Evolutionary conservation across 306 rosid species (phyloP), one percentile per base, ranked within the genome.

Genomic region (Acacia crassicarpa): DNA sequence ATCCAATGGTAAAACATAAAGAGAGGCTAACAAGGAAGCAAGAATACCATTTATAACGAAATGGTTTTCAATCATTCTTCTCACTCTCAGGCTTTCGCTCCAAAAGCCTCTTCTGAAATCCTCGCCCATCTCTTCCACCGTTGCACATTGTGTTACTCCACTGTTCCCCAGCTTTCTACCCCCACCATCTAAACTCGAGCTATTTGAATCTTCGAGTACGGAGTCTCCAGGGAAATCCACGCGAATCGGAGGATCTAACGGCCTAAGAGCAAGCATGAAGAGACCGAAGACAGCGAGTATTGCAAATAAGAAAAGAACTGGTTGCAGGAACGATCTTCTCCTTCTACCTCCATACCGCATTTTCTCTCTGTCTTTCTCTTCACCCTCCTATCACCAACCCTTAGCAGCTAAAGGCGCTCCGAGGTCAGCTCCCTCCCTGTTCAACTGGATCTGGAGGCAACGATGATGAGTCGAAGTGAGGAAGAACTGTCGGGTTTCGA

Each of bases 101-200:
- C 85, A 87, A 63, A 68, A 74, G 43, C 86, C 88, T 41, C 75
- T 79, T 12, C 73, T 62, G 61, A 90, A 89, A 67, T 84, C 87
- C 69, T 91, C 67, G 53, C 98, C 99, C 99, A 95, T 95, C 83
- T 90, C 90, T 74, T 93, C 97, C 88, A 95, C 98, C 80, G 94
- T 90, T 6, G 92, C 94, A 67, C 99, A 95, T 66, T 89, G 32
- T 41, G 82, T 80, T 81, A 53, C 85, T 32, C 80, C 74, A 22
- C 41, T 38, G 76, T 43, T 65, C 20, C 54, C 16, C 58, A 13
- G 35, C 58, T 30, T 71, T 5, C 46, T 43, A 30, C 61, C 81
- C 46, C 22, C 79, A 25, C 35, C 84, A 20, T 75, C 78, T 35
- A 86, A 74, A 48, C 35, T 73, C 2, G 87, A 78, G 46, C 46